Evolutionary conservation across 1,284 basidiomycete genomes (phyloP), one percentile per base, ranked within the genome.

Genomic region (Leccinum pallidistipes): DNA sequence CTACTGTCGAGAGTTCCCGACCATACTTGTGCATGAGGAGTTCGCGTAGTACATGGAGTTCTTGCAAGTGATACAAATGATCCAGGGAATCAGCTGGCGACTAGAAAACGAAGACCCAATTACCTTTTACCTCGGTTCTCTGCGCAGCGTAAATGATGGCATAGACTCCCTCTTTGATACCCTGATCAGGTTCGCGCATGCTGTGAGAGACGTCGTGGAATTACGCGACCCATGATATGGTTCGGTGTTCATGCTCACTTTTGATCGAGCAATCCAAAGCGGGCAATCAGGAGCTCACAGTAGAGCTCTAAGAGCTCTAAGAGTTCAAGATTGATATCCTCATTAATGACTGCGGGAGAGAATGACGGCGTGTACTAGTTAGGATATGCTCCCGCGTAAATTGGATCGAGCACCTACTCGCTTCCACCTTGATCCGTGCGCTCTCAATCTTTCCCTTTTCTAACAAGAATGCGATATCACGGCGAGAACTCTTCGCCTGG

Each of bases 1-100:
- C 87, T 21, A 82, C 85, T 27, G 85, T 69, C 11, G 92, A 85
- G 70, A 91, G 95, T 24, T 97, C 94, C 21, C 94, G 84, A 14
- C 94, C 92, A 71, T 87, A 96, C 77, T 94, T 97, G 76, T 95
- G 91, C 90, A 97, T 93, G 60, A 99, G 84, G 74, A 98, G 86
- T 72, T 98, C 95, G 49, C 96, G 87, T 45, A 98, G 79, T 40
- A 94, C 80, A 68, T 97, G 94, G 38, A 99, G 84, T 75, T 99
- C 97, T 90, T 74, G 60, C 58, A 31, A 57, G 40, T 38, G 56
- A 61, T 50, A 51, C 50, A 55, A 57, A 54, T 36, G 11, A 29
- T 47, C 50, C 51, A 58, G 52, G 29, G 58, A 54, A 53, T 62
- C 12, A 64, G 56, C 9, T 34, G 57, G 50, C 52, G 60, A 57